Evolutionary conservation across 2,329 filamentous ascomycete genomes (phyloP).

Genomic region (Aspergillus fischeri): DNA sequence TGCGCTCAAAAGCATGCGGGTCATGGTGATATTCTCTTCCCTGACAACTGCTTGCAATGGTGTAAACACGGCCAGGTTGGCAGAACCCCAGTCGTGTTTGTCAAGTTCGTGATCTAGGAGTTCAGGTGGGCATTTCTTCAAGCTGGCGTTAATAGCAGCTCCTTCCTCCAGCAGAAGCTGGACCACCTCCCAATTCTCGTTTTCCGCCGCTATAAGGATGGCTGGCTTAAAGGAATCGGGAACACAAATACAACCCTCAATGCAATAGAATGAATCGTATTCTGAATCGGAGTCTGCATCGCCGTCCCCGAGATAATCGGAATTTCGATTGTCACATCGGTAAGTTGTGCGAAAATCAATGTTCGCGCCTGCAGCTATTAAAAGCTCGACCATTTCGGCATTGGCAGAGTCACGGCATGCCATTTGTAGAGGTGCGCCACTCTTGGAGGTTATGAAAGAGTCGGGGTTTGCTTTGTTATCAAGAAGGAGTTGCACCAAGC

Average conservation of each 20-base stretch:
- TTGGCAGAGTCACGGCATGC: background rate
- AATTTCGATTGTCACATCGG: background rate
- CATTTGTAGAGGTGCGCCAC: slow-evolving; percentile 4
- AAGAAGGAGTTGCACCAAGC: slow-evolving; percentile 5
- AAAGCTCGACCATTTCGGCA: slow-evolving; percentile 10
- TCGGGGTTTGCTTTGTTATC: slow-evolving; percentile 7
- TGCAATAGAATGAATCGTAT: background rate
- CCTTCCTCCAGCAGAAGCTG: slow-evolving; percentile 19
- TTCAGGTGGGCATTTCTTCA: slow-evolving; percentile 6
- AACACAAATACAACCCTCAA: no score
- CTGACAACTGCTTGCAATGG: slow-evolving; percentile 15
- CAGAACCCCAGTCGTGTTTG: background rate
- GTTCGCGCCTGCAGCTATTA: slow-evolving; percentile 12
- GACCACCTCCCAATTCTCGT: slow-evolving; percentile 14
- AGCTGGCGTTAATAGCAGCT: slow-evolving; percentile 17
- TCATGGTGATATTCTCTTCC: slow-evolving; percentile 14
- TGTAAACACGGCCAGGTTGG: slow-evolving; percentile 3
- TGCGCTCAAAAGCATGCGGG: slow-evolving; percentile 12
- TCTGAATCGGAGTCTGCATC: background rate
- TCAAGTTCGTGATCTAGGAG: slow-evolving; percentile 1
- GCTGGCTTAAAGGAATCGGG: slow-evolving; percentile 6
- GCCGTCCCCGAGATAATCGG: no score
- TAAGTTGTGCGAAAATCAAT: slow-evolving; percentile 9
- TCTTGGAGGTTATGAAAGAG: slow-evolving; percentile 4
- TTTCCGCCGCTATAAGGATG: slow-evolving; percentile 17